These are phyloP conservation scores for Coemansia sp. DNA, from an alignment of 192 early-diverging fungal genomes.

Conservation along the genomic window DNA sequence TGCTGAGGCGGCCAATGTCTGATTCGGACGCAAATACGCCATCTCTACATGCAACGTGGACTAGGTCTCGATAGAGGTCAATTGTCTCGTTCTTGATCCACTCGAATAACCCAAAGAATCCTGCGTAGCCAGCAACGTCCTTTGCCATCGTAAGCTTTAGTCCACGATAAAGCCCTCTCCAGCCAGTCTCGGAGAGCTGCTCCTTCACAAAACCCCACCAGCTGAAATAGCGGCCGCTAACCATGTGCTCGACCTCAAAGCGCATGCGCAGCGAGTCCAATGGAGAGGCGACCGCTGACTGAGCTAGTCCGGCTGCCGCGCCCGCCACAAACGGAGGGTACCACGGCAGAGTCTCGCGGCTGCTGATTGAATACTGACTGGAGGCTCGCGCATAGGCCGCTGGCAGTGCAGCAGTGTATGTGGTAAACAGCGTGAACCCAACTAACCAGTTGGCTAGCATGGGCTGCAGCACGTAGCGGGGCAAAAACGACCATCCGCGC, in stretches of 20 bases:
- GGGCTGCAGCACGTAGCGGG: constrained; percentile 69
- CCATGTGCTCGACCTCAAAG: constrained; percentile 72
- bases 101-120: constrained; percentile 79
- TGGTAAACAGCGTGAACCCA: constrained; percentile 74
- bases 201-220: constrained; percentile 64
- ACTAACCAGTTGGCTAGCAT: constrained; percentile 72
- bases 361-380: constrained; percentile 42
- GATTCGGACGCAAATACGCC: constrained; percentile 17
- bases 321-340: constrained; percentile 53
- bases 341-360: constrained; percentile 27
- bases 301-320: constrained; percentile 68
- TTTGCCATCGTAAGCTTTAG: constrained; percentile 52
- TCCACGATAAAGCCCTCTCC: constrained; percentile 38
- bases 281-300: constrained; percentile 70
- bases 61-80: constrained; percentile 57
- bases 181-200: constrained; percentile 38
- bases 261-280: constrained; percentile 70
- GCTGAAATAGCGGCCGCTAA: constrained; percentile 66
- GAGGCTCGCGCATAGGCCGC: constrained; percentile 35
- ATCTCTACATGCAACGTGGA: constrained; percentile 31
- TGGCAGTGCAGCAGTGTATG: constrained; percentile 55
- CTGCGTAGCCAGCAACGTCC: constrained; percentile 68
- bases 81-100: constrained; percentile 71
- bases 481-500: constrained; percentile 67
- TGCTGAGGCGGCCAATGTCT: constrained; percentile 29